Percentiles rank a stretch among this genome's conserved stretches.
These are phyloP conservation scores for Kernera saxatilis DNA, from an alignment of 345 rosid species.

Conservation along the genomic window DNA sequence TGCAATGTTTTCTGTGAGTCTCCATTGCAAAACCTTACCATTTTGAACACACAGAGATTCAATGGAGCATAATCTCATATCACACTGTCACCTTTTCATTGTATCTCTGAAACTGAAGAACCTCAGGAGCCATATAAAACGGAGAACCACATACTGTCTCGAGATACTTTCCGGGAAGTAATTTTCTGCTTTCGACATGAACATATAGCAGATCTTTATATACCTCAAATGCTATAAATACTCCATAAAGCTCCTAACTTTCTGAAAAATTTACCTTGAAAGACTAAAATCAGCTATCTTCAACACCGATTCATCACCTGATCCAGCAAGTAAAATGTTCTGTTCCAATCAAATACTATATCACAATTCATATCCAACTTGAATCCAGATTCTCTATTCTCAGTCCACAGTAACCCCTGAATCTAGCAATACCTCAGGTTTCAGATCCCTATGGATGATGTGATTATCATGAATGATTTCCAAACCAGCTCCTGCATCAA, in stretches of 20 bases:
- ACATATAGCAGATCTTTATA: background rate
- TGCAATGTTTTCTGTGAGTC: slow-evolving; percentile 1
- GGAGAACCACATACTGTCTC: slow-evolving; percentile 65
- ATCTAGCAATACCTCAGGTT: slow-evolving; percentile 45
- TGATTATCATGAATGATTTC: slow-evolving; percentile 48
- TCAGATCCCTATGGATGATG: slow-evolving; percentile 59
- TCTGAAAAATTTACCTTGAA: slow-evolving; percentile 39
- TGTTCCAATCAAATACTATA: slow-evolving; percentile 21
- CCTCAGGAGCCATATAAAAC: slow-evolving; percentile 75
- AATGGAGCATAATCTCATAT: background rate
- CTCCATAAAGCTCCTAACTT: background rate
- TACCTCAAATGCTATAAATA: background rate
- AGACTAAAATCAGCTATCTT: slow-evolving; percentile 81
- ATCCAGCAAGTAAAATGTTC: slow-evolving; percentile 53
- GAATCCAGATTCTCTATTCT: background rate
- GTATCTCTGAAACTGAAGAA: slow-evolving; percentile 63
- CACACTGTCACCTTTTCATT: slow-evolving; percentile 47
- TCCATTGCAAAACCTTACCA: background rate
- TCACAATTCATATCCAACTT: background rate
- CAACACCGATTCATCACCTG: slow-evolving; percentile 41
- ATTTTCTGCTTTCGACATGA: slow-evolving; percentile 30
- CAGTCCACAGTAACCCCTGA: background rate
- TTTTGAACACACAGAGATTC: background rate
- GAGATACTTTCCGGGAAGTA: slow-evolving; percentile 40
- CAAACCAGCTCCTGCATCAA: slow-evolving; percentile 54